Percentiles rank a stretch among this genome's conserved stretches.
These are phyloP conservation scores for Suhomyces prunicola DNA, from an alignment of 805 yeast genomes.

Conservation along the genomic window DNA sequence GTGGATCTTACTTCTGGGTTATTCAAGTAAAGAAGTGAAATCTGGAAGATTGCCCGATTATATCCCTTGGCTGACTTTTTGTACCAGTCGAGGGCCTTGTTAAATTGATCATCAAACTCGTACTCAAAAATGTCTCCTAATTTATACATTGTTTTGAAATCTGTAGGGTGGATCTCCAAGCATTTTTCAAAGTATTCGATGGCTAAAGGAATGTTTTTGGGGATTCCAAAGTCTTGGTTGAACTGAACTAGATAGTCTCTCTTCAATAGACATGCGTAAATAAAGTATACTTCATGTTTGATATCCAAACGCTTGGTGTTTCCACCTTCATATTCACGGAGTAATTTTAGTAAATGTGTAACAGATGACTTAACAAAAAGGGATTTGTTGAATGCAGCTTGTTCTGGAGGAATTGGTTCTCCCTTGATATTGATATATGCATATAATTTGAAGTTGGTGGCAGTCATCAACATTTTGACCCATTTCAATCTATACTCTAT, in stretches of 20 bases:
- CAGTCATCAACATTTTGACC: slow-evolving; percentile 40
- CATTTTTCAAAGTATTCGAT: slow-evolving; percentile 30
- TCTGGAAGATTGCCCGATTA: slow-evolving; percentile 41
- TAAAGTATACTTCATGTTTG: slow-evolving; percentile 31
- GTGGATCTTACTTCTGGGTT: slow-evolving; percentile 33
- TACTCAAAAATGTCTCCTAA: slow-evolving; percentile 39
- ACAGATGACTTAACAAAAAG: slow-evolving; percentile 37
- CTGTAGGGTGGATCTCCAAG: slow-evolving; percentile 28
- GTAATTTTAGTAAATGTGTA: slow-evolving; percentile 35
- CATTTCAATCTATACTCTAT: slow-evolving; percentile 40
- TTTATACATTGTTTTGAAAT: slow-evolving; percentile 33
- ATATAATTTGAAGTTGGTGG: slow-evolving; percentile 37
- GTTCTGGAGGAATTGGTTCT: slow-evolving; percentile 30
- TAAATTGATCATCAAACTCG: slow-evolving; percentile 29
- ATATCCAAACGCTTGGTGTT: slow-evolving; percentile 13
- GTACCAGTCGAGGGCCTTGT: slow-evolving; percentile 32
- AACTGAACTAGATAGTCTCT: slow-evolving; percentile 29
- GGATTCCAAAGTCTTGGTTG: slow-evolving; percentile 37
- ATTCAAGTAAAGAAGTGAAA: slow-evolving; percentile 36
- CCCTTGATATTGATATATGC: slow-evolving; percentile 44
- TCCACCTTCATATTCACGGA: slow-evolving; percentile 31
- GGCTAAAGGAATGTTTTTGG: slow-evolving; percentile 26
- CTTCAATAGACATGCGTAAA: slow-evolving; percentile 38
- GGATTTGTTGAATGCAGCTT: slow-evolving; percentile 28
- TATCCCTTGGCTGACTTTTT: slow-evolving; percentile 43